Conservation (phyloP, 1,284 basidiomycete genomes). For the Pseudozyma sp. region DNA sequence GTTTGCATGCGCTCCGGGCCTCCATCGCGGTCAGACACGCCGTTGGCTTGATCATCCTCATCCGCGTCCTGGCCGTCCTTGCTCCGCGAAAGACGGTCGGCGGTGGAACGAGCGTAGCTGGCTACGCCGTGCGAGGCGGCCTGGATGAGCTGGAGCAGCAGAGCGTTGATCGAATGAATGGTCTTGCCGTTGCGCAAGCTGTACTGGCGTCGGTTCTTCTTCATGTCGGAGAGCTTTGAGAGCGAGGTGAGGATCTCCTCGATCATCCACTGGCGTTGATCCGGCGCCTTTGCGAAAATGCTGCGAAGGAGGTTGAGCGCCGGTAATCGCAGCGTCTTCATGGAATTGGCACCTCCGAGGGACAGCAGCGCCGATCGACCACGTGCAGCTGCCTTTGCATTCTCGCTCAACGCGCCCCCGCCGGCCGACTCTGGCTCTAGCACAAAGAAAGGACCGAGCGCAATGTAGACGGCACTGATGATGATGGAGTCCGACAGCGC, state of each 20-base stretch:
- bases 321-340: conserved; percentile 84
- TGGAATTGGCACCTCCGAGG: conserved; percentile 69
- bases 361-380: conserved; percentile 45
- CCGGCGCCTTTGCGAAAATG: conserved; percentile 89
- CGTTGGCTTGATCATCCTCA: conserved; percentile 6
- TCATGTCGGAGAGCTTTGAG: conserved; percentile 87
- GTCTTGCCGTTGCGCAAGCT: conserved; percentile 73
- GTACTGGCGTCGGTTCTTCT: conserved; percentile 82
- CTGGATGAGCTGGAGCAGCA: conserved; percentile 94
- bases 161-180: conserved; percentile 89
- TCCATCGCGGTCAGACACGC: conserved; percentile 2
- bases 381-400: conserved; percentile 30
- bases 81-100: conserved; percentile 32
- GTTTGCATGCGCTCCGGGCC: conserved; percentile 15
- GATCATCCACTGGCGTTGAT: conserved; percentile 93
- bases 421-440: conserved; percentile 73
- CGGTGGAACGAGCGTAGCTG: conserved; percentile 23
- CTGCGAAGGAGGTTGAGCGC: conserved; percentile 80
- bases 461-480: conserved; percentile 89
- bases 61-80: conserved; percentile 13
- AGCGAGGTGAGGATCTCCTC: conserved; percentile 91
- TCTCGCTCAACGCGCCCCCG: conserved; percentile 34
- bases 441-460: conserved; percentile 89
- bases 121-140: conserved; percentile 73
- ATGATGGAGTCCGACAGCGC: conserved; percentile 71